Evolutionary conservation across 306 rosid species (phyloP).

Genomic region (Vicia faba): DNA sequence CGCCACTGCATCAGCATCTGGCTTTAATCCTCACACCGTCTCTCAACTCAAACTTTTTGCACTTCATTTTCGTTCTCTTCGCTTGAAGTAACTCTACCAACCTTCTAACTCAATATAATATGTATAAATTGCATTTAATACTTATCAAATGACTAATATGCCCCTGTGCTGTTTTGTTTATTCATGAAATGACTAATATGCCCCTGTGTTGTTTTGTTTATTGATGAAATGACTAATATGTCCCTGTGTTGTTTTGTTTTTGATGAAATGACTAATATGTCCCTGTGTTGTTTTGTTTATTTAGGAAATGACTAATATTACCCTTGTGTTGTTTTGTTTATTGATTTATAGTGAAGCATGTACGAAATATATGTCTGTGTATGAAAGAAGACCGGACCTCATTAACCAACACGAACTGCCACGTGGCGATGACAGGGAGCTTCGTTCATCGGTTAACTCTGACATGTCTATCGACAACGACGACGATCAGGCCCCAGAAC

Average conservation of each 20-base stretch:
- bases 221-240: no score
- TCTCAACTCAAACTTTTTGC: constrained; percentile 80
- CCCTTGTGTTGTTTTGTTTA: neutral
- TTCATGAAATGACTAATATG: no score
- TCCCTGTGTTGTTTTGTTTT: no score
- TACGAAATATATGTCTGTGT: constrained; percentile 55
- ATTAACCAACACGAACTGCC: constrained; percentile 45
- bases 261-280: neutral
- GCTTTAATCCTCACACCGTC: constrained; percentile 68
- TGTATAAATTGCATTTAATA: neutral
- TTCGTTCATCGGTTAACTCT: constrained; percentile 77
- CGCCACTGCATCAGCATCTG: constrained; percentile 82
- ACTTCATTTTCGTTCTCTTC: constrained; percentile 73
- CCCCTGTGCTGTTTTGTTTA: no score
- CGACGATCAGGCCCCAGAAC: constrained; percentile 36
- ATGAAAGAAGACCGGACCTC: constrained; percentile 68
- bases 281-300: neutral
- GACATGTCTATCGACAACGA: constrained; percentile 97
- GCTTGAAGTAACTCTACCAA: constrained; percentile 55
- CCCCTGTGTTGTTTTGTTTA: no score
- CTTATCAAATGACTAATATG: no score
- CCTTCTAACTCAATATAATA: neutral
- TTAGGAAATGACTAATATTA: no score
- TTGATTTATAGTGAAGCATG: constrained; percentile 62
- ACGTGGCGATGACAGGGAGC: constrained; percentile 55